A percentile compares a stretch with the other conserved stretches of the same genome.
phyloP scores from a whole-genome alignment of 148 eudicot species.

The Persicaria maculosa region DNA sequence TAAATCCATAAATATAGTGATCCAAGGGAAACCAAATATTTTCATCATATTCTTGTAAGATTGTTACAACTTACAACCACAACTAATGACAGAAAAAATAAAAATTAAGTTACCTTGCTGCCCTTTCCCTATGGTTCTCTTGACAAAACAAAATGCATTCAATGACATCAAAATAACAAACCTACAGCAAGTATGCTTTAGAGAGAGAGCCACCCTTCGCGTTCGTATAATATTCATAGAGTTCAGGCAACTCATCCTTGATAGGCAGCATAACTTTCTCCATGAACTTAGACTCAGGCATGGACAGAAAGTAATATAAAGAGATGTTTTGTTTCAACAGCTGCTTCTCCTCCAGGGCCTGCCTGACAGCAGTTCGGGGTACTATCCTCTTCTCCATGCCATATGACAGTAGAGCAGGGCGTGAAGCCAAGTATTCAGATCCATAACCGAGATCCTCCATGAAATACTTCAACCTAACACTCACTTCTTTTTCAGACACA shows the following conservation, averaged over 20 bases:
- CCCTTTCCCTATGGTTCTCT: too few relatives aligned
- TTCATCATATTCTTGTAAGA: too few relatives aligned
- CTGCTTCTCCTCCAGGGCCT: background rate
- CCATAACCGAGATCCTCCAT: constrained; percentile 2
- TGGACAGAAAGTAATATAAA: background rate
- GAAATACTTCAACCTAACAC: constrained; percentile 7
- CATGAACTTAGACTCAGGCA: background rate
- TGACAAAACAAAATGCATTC: too few relatives aligned
- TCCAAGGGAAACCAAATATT: too few relatives aligned
- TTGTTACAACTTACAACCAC: too few relatives aligned
- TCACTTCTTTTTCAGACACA: background rate
- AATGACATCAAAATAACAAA: background rate
- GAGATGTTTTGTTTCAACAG: background rate
- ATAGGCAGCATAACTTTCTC: background rate
- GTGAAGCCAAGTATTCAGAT: background rate
- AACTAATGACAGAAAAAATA: too few relatives aligned
- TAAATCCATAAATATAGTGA: too few relatives aligned
- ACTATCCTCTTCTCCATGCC: constrained; percentile 9
- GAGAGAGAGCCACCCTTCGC: background rate
- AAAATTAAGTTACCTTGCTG: too few relatives aligned
- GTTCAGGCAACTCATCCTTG: background rate
- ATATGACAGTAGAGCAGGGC: background rate
- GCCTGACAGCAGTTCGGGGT: background rate
- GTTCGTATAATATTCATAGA: background rate
- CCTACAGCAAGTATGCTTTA: background rate